A percentile compares a stretch with the other conserved stretches of the same genome.
These are phyloP conservation scores for Kondoa subrosea DNA, from an alignment of 768 basidiomycete genomes.

Conservation along the genomic window DNA sequence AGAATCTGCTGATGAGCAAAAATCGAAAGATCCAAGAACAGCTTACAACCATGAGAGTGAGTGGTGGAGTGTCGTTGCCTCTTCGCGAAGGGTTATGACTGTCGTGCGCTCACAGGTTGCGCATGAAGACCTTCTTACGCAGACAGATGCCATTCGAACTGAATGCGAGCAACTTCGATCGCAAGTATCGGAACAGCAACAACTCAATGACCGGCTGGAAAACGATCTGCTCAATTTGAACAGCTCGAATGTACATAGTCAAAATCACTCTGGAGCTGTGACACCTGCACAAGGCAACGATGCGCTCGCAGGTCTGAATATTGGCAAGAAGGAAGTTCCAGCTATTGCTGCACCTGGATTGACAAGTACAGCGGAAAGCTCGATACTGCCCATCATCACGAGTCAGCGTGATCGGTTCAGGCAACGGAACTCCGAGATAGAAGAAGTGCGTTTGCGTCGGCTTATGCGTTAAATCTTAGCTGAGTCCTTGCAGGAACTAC, in stretches of 20 bases:
- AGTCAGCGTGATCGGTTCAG: slow-evolving; percentile 95
- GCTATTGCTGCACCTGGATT: slow-evolving; percentile 49
- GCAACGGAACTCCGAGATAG: slow-evolving; percentile 87
- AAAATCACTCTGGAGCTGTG: neutral
- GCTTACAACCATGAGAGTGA: slow-evolving; percentile 70
- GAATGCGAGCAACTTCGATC: slow-evolving; percentile 44
- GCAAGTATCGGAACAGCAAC: slow-evolving; percentile 60
- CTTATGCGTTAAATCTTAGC: slow-evolving; percentile 5
- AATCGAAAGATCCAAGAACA: slow-evolving; percentile 86
- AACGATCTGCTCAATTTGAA: slow-evolving; percentile 73
- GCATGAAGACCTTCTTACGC: slow-evolving; percentile 60
- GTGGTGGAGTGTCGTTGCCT: slow-evolving; percentile 21
- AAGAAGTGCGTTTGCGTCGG: slow-evolving; percentile 58
- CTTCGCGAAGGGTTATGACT: neutral
- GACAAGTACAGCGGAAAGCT: slow-evolving; percentile 60
- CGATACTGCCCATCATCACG: slow-evolving; percentile 95
- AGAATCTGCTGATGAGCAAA: slow-evolving; percentile 77
- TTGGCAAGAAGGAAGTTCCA: neutral
- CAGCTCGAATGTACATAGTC: slow-evolving; percentile 33
- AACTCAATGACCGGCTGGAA: slow-evolving; percentile 77
- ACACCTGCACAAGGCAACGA: neutral
- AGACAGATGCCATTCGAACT: slow-evolving; percentile 43
- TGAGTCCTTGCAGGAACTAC: slow-evolving; percentile 51
- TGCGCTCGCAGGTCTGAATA: neutral
- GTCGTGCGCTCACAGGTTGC: slow-evolving; percentile 40